Base-by-base conservation (phyloP, 345 rosid genomes). In the Eucalyptus erythrocorys region DNA sequence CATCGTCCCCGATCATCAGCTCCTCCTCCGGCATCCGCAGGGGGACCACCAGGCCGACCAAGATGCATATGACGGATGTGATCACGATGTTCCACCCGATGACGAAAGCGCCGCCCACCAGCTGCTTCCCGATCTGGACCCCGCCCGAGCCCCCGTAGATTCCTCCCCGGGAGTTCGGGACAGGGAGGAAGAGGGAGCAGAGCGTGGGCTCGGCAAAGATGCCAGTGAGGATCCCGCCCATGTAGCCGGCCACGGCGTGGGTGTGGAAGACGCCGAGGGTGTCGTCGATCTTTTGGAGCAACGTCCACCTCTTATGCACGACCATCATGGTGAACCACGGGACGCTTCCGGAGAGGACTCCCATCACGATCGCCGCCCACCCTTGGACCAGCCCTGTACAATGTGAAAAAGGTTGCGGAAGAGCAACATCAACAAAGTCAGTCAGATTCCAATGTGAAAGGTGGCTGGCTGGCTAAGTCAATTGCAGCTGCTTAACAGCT, bases 211-310 rank as follows among this genome's bases (percentile, higher is more conserved):
- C 90, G 3, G 90, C 90, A 6, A 89, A 89, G 19, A 89, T 0
- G 87, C 90, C 90, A 5, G 90, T 89, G 42, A 89, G 88, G 90
- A 89, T 87, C 22, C 90, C 90, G 4, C 90, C 90, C 27, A 89
- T 87, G 61, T 87, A 87, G 48, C 90, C 90, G 3, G 90, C 90
- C 4, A 89, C 90, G 9, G 90, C 90, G 4, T 89, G 90, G 82
- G 90, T 89, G 84, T 89, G 90, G 89, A 89, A 89, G 59, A 89
- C 90, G 16, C 89, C 89, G 45, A 89, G 90, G 22, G 90, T 89
- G 87, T 89, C 90, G 59, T 89, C 90, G 30, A 89, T 49, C 86
- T 82, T 30, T 22, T 89, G 90, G 81, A 89, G 89, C 59, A 89
- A 80, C 15, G 89, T 26, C 88, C 88, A 87, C 19, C 68, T 81